A percentile compares a stretch with the other conserved stretches of the same genome.
Conservation (phyloP, 1,284 basidiomycete genomes). For the Peniophora sp. region DNA sequence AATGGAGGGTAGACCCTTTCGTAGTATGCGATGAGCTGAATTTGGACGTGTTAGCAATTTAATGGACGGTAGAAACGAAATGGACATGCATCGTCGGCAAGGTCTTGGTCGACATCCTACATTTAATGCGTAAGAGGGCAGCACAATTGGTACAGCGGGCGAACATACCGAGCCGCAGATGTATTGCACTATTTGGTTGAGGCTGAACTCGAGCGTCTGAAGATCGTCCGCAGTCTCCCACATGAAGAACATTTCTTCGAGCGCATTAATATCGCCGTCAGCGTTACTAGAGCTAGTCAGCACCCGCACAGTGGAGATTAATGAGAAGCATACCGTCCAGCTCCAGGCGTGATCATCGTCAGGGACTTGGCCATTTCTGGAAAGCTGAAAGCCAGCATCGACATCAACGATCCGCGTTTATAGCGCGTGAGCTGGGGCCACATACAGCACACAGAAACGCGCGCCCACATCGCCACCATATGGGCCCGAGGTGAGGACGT, state of each 20-base stretch:
- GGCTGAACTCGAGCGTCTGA: conserved; percentile 58
- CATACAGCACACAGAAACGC: conserved; percentile 10
- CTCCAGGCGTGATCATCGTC: conserved; percentile 57
- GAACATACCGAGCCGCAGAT: conserved; percentile 41
- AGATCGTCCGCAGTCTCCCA: conserved; percentile 64
- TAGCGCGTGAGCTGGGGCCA: neutral
- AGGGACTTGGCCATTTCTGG: conserved; percentile 62
- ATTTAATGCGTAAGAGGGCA: neutral
- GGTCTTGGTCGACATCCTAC: conserved; percentile 44
- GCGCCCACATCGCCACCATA: conserved; percentile 7
- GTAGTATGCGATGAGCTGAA: conserved; percentile 59
- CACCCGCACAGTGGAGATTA: conserved; percentile 5
- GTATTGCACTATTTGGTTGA: conserved; percentile 48
- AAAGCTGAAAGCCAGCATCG: conserved; percentile 34
- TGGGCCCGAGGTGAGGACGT: conserved; percentile 11
- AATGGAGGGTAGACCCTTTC: conserved; percentile 46
- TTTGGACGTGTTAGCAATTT: neutral
- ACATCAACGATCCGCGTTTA: neutral
- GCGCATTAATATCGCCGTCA: conserved; percentile 47
- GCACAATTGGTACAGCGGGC: neutral
- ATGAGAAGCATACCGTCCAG: conserved; percentile 2
- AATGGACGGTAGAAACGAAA: neutral
- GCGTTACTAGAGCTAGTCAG: conserved; percentile 27
- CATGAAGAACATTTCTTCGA: conserved; percentile 52
- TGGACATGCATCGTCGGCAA: conserved; percentile 47